Base-by-base conservation (phyloP, 2,329 filamentous ascomycete genomes). In the Aaosphaeria arxii region DNA sequence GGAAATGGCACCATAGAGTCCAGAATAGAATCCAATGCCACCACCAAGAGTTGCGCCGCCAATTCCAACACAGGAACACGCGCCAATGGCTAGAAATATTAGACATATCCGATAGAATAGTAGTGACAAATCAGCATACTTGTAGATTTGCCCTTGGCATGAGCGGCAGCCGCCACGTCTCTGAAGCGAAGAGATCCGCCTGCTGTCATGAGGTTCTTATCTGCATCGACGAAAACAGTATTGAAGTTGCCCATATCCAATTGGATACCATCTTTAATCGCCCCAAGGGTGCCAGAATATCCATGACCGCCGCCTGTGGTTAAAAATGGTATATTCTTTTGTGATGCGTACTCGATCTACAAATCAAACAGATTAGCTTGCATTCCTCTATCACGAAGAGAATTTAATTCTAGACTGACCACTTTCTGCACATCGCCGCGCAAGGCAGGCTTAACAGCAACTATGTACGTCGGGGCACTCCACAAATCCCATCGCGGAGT, bases 271-370 rank as follows among this genome's bases (percentile, higher is more conserved):
- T 55, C 45, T 6, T 60, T 40, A 1, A 64, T 30, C 1, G 33
- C 24, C 4, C 40, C 54, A 3, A 62, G 45, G 1, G 57, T 59
- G 2, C 50, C 54, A 4, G 48, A 41, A 33, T 54, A 65, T 5
- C 64, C 59, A 52, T 71, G 68, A 5, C 63, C 53, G 9, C 56
- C 59, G 5, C 61, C 63, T 0, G 61, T 67, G 5, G 61, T 61
- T 3, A 69, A 57, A 39, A 70, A 67, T 1, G 63, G 53, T 13
- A 69, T 56, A 9, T 36, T 13, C 33, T 9, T 9, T 36, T 9
- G 9, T 36, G 33, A 9, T 36, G 33, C 33, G 33, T 9, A 36
- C n/a, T 36, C n/a, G 3, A 36, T 36, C 33, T 36, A 24, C 17
- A 24, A 24, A 24, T 24, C 17, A 24, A 24, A 24, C 17, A 24